A percentile compares a stretch with the other conserved stretches of the same genome.
Conservation (phyloP, 2,329 filamentous ascomycete genomes). For the Alternaria arbusti region DNA sequence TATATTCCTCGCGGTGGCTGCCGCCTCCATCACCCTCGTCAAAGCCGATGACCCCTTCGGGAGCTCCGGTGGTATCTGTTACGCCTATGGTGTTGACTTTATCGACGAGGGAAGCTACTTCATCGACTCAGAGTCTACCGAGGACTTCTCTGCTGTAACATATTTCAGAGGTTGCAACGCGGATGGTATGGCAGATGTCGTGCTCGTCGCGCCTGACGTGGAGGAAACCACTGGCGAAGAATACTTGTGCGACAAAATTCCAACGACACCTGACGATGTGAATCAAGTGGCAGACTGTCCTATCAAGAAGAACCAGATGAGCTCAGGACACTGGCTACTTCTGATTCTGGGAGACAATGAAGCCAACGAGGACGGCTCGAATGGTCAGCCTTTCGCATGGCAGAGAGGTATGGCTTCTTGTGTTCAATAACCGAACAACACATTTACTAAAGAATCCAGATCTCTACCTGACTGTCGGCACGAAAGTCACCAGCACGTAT, state of each 20-base stretch:
- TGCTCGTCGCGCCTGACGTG: constrained; percentile 45
- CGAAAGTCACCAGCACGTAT: constrained; percentile 39
- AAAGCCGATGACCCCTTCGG: constrained; percentile 8
- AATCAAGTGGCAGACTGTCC: constrained; percentile 52
- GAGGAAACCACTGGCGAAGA: constrained; percentile 47
- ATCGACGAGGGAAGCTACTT: constrained; percentile 53
- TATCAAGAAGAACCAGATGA: constrained; percentile 52
- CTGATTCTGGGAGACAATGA: constrained; percentile 55
- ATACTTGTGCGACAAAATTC: constrained; percentile 50
- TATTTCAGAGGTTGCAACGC: constrained; percentile 54
- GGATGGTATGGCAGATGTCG: constrained; percentile 48
- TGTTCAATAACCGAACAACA: constrained; percentile 3
- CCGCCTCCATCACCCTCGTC: constrained; percentile 33
- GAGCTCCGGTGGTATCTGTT: constrained; percentile 33
- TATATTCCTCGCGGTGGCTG: constrained; percentile 27
- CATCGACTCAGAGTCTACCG: constrained; percentile 52
- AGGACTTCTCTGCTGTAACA: constrained; percentile 53
- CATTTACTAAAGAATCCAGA: constrained; percentile 26
- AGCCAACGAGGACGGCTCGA: constrained; percentile 12
- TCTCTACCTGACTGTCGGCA: constrained; percentile 41
- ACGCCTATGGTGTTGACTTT: constrained; percentile 53
- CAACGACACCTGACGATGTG: constrained; percentile 48
- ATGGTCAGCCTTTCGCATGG: constrained; percentile 53
- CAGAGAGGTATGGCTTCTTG: constrained; percentile 48
- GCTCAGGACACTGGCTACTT: constrained; percentile 53